A percentile compares a stretch with the other conserved stretches of the same genome.
phyloP scores from a whole-genome alignment of 805 yeast genomes.

The Pichia nanzhaoensis region DNA sequence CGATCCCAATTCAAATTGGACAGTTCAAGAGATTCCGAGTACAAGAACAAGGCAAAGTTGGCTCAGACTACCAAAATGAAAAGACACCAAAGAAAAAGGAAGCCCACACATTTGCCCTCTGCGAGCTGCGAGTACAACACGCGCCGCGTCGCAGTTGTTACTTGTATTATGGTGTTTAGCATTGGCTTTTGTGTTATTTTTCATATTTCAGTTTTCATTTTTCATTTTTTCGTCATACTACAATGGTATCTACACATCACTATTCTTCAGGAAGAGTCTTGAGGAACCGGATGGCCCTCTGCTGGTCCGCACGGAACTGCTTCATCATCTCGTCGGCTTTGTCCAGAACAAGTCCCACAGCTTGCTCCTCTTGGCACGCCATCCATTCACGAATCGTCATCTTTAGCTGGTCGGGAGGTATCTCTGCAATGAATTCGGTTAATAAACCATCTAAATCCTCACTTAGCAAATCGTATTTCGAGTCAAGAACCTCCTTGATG shows the following conservation, averaged over 20 bases:
- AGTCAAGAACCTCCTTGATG: conserved; percentile 24
- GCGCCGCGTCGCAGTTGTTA: background rate
- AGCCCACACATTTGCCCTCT: no score
- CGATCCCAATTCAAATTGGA: no score
- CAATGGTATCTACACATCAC: no score
- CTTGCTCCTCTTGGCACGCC: conserved; percentile 45
- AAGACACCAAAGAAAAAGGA: background rate
- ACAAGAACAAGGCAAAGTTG: no score
- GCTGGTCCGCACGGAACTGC: conserved; percentile 42
- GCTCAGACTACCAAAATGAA: no score
- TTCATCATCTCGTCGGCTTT: conserved; percentile 42
- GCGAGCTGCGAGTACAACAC: no score
- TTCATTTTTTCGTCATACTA: no score
- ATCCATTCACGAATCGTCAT: conserved; percentile 75
- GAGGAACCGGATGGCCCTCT: conserved; percentile 41
- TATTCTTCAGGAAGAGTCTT: conserved; percentile 30
- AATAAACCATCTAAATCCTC: conserved; percentile 64
- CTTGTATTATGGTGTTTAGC: no score
- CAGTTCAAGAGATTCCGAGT: no score
- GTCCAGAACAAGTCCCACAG: conserved; percentile 40
- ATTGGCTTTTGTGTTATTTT: no score
- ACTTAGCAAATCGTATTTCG: conserved; percentile 35
- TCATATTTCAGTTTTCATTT: no score
- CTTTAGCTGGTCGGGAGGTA: conserved; percentile 63
- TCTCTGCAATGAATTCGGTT: conserved; percentile 54